Percentiles rank a stretch among this genome's conserved stretches.
Evolutionary conservation across 2,329 filamentous ascomycete species (phyloP).

Genomic region (Ophiostoma sp.): DNA sequence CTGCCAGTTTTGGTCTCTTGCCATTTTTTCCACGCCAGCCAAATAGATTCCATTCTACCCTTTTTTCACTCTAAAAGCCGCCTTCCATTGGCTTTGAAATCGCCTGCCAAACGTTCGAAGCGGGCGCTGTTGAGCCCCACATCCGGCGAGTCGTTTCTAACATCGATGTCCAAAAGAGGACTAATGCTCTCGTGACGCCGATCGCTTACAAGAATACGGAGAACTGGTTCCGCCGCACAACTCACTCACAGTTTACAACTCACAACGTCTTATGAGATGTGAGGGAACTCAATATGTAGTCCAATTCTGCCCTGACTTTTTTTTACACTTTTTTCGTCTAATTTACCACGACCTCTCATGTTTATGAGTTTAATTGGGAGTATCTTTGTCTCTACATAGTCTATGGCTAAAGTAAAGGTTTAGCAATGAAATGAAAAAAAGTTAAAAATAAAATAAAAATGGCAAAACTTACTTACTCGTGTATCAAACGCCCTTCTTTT

Average conservation of each 20-base stretch:
- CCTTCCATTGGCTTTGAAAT: conserved; percentile 2
- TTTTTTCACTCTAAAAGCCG: background rate
- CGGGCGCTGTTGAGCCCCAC: conserved; percentile 13
- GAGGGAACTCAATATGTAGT: background rate
- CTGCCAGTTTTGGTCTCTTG: background rate
- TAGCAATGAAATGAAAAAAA: background rate
- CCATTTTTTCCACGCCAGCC: conserved; percentile 9
- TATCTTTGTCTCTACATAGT: conserved; percentile 9
- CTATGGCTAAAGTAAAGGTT: background rate
- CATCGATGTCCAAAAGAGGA: background rate
- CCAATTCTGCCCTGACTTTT: background rate
- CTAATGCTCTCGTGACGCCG: background rate
- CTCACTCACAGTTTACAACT: background rate
- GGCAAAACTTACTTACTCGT: background rate
- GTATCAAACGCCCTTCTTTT: conserved; percentile 7
- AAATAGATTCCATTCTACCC: background rate
- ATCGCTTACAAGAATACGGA: conserved; percentile 17
- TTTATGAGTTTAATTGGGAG: background rate
- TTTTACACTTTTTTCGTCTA: background rate
- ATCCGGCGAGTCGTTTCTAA: background rate
- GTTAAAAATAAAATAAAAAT: background rate
- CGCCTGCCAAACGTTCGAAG: background rate
- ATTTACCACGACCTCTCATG: background rate
- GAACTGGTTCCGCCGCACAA: background rate
- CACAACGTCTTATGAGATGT: background rate